Base-by-base conservation (phyloP, 768 basidiomycete species). In the Lactarius psammicola region DNA sequence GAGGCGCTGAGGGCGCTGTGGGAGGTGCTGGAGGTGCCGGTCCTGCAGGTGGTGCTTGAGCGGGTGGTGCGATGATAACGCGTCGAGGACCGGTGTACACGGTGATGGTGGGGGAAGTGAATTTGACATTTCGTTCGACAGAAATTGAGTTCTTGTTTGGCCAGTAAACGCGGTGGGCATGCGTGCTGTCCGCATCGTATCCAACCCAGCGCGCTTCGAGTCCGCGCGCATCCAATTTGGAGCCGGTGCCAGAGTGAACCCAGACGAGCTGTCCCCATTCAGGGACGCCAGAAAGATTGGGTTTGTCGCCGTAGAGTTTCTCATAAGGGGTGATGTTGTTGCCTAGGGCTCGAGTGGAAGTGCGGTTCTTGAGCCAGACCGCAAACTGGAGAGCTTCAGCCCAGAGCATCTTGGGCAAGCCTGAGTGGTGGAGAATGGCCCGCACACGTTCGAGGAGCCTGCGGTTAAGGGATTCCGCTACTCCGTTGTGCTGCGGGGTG, bases 91-190 rank as follows among this genome's bases (percentile, higher is more conserved):
- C 11, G 1, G 13, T 7, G 17, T n/a, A 3, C 7, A 44, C 2
- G 2, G 7, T n/a, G 0, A n/a, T 0, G 1, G 3, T 1, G 0
- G 20, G 20, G 9, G 20, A 8, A 0, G 1, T 18, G 7, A 44
- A 57, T 36, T 40, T 68, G 36, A 78, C 63, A 56, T 73, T 74
- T 4, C 71, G 64, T 53, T 78, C 72, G 23, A 75, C 69, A 3
- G 70, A 64, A 3, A 78, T 63, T 0, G 68, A 44, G 1, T 63
- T 68, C 20, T 67, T 73, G 13, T 68, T 62, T 0, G 74, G 74
- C 77, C 76, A 80, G 63, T 78, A 80, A 13, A 80, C 70, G 4
- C 72, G 60, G 44, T 75, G 72, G 0, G 71, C 79, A 26, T 59
- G 58, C 11, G 75, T 73, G 28, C 72, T 74, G 28, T 73, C 65